These are phyloP conservation scores for Coemansia sp. DNA, from an alignment of 192 early-diverging fungal genomes.

Conservation along the genomic window DNA sequence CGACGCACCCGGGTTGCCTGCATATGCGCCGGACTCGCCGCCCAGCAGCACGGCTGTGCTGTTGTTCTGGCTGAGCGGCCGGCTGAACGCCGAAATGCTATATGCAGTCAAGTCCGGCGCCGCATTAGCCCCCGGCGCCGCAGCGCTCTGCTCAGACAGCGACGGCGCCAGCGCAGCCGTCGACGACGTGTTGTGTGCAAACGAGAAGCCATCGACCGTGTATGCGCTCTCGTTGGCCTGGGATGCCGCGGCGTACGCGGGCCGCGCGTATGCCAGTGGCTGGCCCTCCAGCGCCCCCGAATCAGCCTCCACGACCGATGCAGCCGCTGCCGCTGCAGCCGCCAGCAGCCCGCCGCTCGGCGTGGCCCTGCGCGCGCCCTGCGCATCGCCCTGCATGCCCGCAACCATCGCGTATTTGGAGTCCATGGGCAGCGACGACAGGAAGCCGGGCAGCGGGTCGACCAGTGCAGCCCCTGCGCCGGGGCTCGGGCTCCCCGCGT, in stretches of 20 bases:
- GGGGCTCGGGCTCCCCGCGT: background rate
- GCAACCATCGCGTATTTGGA: conserved; percentile 41
- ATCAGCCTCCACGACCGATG: conserved; percentile 13
- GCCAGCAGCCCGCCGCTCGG: conserved; percentile 20
- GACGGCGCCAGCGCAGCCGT: conserved; percentile 6
- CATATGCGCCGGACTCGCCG: background rate
- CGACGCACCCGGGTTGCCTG: background rate
- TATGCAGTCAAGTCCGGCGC: conserved; percentile 36
- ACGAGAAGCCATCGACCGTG: conserved; percentile 13
- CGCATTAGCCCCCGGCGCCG: background rate
- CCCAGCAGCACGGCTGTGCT: conserved; percentile 31
- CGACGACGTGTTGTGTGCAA: conserved; percentile 7
- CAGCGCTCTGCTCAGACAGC: conserved; percentile 10
- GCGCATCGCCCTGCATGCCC: background rate
- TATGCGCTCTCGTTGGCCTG: conserved; percentile 8
- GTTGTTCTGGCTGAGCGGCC: conserved; percentile 32
- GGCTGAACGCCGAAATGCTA: conserved; percentile 49
- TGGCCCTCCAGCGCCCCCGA: background rate
- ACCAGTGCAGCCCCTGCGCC: conserved; percentile 30
- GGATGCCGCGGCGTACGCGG: background rate
- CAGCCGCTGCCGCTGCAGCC: conserved; percentile 33
- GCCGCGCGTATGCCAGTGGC: background rate
- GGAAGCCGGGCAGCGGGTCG: conserved; percentile 35
- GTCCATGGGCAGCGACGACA: conserved; percentile 41
- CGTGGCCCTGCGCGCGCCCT: conserved; percentile 1